These are phyloP conservation scores for Cryptococcus wingfieldii DNA, from an alignment of 1,284 basidiomycete genomes.

Conservation along the genomic window DNA sequence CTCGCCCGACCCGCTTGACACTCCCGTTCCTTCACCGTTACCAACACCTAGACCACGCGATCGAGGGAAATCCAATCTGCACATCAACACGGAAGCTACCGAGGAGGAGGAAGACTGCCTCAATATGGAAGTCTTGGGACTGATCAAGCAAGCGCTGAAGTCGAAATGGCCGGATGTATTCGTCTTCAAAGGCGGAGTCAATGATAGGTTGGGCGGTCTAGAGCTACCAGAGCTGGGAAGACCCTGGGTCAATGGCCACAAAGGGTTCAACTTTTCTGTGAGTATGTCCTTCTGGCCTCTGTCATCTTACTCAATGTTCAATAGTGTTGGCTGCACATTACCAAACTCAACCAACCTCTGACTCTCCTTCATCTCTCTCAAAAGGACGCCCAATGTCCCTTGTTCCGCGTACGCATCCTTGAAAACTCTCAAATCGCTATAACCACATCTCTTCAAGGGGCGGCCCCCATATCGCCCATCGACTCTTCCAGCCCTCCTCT, in stretches of 20 bases:
- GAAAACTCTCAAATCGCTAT: conserved; percentile 48
- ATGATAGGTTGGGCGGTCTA: conserved; percentile 32
- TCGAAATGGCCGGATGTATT: conserved; percentile 40
- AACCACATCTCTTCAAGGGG: conserved; percentile 17
- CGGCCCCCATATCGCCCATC: background rate
- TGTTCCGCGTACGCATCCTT: conserved; percentile 42
- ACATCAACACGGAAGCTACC: conserved; percentile 10
- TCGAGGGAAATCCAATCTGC: conserved; percentile 11
- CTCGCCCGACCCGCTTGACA: conserved; percentile 3
- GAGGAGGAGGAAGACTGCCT: conserved; percentile 22
- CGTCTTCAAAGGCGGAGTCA: conserved; percentile 28
- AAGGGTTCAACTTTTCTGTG: conserved; percentile 45
- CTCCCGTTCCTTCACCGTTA: background rate
- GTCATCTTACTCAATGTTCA: background rate
- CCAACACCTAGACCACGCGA: conserved; percentile 1
- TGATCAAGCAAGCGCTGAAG: conserved; percentile 39
- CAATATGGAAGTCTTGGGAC: conserved; percentile 38
- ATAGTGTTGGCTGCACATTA: conserved; percentile 43
- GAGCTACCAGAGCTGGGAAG: conserved; percentile 34
- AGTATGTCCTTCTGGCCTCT: conserved; percentile 11
- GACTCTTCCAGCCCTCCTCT: conserved; percentile 8
- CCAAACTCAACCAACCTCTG: conserved; percentile 39
- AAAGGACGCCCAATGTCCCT: conserved; percentile 18
- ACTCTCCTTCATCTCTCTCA: conserved; percentile 42
- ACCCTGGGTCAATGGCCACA: conserved; percentile 35